Percentiles rank a stretch among this genome's conserved stretches.
phyloP scores from a whole-genome alignment of 805 yeast genomes.

The Nakazawaea anatomiae region DNA sequence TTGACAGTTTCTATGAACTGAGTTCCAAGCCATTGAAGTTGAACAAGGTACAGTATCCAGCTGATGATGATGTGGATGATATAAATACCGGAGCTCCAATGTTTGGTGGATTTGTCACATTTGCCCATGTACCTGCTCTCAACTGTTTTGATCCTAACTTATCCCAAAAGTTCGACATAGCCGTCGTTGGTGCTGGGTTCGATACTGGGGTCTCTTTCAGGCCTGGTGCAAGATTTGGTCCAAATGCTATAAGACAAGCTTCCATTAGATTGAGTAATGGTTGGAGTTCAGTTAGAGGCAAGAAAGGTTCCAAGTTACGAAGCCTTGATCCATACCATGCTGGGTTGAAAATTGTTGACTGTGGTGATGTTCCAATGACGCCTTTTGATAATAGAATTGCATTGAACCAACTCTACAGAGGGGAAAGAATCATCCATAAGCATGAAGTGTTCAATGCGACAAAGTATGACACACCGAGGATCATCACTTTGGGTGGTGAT shows the following conservation, averaged over 20 bases:
- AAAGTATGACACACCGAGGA: conserved; percentile 26
- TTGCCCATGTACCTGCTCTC: conserved; percentile 38
- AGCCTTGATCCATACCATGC: conserved; percentile 37
- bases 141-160: conserved; percentile 36
- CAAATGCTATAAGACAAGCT: conserved; percentile 42
- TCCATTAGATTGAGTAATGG: conserved; percentile 41
- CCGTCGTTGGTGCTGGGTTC: conserved; percentile 54
- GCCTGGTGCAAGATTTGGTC: conserved; percentile 58
- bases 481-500: conserved; percentile 57
- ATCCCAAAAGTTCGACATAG: conserved; percentile 33
- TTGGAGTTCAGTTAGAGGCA: conserved; percentile 32
- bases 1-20: conserved; percentile 12
- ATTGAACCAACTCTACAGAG: conserved; percentile 50
- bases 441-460: conserved; percentile 22
- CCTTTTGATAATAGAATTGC: conserved; percentile 58
- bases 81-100: conserved; percentile 13
- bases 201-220: conserved; percentile 51
- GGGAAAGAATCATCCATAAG: conserved; percentile 40
- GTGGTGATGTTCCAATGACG: conserved; percentile 57
- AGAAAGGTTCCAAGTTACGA: conserved; percentile 29
- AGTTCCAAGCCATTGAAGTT: conserved; percentile 14
- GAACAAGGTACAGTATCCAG: conserved; percentile 24
- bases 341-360: conserved; percentile 38
- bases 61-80: conserved; percentile 30
- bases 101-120: conserved; percentile 46